Percentiles rank a stretch among this genome's conserved stretches.
Evolutionary conservation across 208 protist genomes (phyloP).

Genomic region (Leishmania mexicana): DNA sequence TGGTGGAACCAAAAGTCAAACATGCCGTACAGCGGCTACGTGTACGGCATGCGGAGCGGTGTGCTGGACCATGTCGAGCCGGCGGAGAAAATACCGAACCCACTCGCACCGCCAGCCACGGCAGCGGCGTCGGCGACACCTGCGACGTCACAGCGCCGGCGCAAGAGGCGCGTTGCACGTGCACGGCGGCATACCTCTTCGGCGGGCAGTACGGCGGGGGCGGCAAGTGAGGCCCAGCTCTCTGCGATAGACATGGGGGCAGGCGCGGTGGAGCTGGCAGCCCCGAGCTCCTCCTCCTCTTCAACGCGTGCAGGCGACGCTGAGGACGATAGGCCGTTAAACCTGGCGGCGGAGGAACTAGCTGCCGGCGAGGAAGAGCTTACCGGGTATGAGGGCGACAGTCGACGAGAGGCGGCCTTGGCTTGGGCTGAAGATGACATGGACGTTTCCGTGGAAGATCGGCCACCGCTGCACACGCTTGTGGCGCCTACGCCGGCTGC

Average conservation of each 20-base stretch:
- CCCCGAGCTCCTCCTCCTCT: not conserved
- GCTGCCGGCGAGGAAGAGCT: slow-evolving; percentile 11
- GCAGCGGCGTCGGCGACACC: not conserved
- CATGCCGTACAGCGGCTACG: slow-evolving; percentile 86
- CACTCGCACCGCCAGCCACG: slow-evolving; percentile 45
- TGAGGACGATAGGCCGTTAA: not conserved
- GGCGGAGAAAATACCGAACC: slow-evolving; percentile 62
- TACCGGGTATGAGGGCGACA: slow-evolving; percentile 8
- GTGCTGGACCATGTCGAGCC: slow-evolving; percentile 59
- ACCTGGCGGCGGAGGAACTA: slow-evolving; percentile 11
- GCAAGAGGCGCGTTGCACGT: not conserved
- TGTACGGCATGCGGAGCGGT: slow-evolving; percentile 80
- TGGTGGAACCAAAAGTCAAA: slow-evolving; percentile 92
- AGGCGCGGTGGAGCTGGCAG: not conserved
- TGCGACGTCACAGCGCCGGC: slow-evolving; percentile 4
- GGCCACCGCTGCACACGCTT: slow-evolving; percentile 27
- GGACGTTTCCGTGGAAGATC: slow-evolving; percentile 11
- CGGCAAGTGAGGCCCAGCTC: not conserved
- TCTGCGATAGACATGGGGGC: not conserved
- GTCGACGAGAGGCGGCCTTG: slow-evolving; percentile 7
- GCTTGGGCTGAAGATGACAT: slow-evolving; percentile 17
- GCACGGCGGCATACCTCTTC: not conserved
- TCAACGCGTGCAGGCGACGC: not conserved
- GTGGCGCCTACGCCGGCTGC: slow-evolving; percentile 15
- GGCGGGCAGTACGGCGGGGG: not conserved